These are phyloP conservation scores for Fistulina hepatica DNA, from an alignment of 1,284 basidiomycete genomes.

Conservation along the genomic window DNA sequence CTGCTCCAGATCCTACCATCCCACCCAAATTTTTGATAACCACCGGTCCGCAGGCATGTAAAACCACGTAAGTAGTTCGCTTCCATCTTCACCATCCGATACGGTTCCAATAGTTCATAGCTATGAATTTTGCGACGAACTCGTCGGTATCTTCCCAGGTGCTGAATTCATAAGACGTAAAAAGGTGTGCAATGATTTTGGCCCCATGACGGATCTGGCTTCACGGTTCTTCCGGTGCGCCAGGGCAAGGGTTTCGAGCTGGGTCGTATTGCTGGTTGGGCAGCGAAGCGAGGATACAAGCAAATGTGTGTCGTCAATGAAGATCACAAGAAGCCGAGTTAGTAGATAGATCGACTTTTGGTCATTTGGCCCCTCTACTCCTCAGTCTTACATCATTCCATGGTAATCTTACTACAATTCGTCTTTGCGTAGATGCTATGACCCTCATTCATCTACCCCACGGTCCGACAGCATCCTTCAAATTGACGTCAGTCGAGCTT, in stretches of 20 bases:
- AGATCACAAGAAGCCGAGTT: constrained; percentile 86
- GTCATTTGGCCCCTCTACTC: constrained; percentile 2
- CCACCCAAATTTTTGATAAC: constrained; percentile 87
- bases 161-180: constrained; percentile 87
- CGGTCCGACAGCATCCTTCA: constrained; percentile 96
- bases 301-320: constrained; percentile 93
- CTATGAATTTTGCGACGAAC: constrained; percentile 87
- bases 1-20: constrained; percentile 46
- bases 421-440: constrained; percentile 63
- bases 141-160: constrained; percentile 88
- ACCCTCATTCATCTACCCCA: constrained; percentile 86
- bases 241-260: constrained; percentile 93
- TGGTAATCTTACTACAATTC: constrained; percentile 3
- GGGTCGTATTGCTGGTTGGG: constrained; percentile 91
- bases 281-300: constrained; percentile 77
- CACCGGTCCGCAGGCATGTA: constrained; percentile 80
- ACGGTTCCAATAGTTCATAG: too few species aligned
- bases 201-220: too few species aligned
- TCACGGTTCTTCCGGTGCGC: too few species aligned
- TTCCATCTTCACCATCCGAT: too few species aligned
- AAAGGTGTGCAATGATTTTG: too few species aligned
- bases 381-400: too few species aligned
- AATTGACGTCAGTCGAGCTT: constrained; percentile 80
- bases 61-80: too few species aligned
- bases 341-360: constrained; percentile 27